Conservation (phyloP, 139 green algal species). For the Chlamydomonas sphaeroides region DNA sequence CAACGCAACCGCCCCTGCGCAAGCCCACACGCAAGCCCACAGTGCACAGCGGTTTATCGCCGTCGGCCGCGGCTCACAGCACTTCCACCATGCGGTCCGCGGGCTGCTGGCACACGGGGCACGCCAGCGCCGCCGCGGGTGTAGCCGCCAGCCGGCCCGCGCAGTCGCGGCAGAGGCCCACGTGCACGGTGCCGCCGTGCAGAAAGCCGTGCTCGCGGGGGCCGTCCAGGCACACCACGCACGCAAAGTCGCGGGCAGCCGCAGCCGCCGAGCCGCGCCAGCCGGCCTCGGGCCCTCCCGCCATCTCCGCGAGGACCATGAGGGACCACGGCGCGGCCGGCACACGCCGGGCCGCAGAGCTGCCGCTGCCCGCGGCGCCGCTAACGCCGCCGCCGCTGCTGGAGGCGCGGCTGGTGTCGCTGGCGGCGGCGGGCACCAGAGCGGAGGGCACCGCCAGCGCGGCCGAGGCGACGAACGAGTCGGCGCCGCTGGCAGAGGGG, state of each 20-base stretch:
- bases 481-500: too few species aligned
- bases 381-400: not conserved
- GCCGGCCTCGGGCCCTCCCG: not conserved
- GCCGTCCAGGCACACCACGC: conserved; percentile 2
- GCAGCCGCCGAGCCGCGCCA: not conserved
- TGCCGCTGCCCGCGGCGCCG: not conserved
- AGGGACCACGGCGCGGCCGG: not conserved
- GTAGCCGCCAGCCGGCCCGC: not conserved
- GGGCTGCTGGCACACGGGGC: conserved; percentile 1
- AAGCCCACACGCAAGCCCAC: too few species aligned
- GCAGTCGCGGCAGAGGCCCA: conserved; percentile 27
- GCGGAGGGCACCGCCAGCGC: too few species aligned
- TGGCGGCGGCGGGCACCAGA: not conserved
- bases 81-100: conserved; percentile 1
- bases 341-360: not conserved
- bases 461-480: too few species aligned
- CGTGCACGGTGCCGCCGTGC: not conserved
- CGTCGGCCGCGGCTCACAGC: too few species aligned
- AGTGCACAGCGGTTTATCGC: too few species aligned
- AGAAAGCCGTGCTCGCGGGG: conserved; percentile 13
- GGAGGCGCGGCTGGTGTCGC: not conserved
- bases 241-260: not conserved
- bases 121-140: not conserved
- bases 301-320: not conserved
- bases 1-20: too few species aligned